Percentiles rank a stretch among this genome's conserved stretches.
Evolutionary conservation across 139 green algal genomes (phyloP).

Genomic region (Cymbomonas tetramitiformis): DNA sequence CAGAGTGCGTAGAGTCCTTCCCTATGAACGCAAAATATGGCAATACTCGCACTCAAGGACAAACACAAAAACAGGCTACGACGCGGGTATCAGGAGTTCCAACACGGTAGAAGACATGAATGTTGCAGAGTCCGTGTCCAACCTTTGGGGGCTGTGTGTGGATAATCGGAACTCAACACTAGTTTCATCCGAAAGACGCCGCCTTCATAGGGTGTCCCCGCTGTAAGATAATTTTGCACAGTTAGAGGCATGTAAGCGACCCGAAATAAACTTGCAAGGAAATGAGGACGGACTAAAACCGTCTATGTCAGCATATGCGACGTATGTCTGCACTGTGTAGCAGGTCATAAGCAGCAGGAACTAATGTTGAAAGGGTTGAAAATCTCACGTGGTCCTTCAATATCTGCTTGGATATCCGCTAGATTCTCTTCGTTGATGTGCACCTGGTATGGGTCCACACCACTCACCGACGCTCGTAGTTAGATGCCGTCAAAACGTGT

Average conservation of each 20-base stretch:
- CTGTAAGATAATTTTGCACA: too few relatives aligned
- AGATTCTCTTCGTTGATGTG: conserved; percentile 74
- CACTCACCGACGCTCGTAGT: too few relatives aligned
- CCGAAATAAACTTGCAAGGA: neutral
- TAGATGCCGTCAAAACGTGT: neutral
- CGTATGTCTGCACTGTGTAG: too few relatives aligned
- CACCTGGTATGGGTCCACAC: conserved; percentile 28
- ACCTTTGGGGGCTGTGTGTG: conserved; percentile 31
- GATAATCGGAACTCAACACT: conserved; percentile 29
- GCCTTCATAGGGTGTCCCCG: conserved; percentile 73
- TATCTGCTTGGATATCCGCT: conserved; percentile 60
- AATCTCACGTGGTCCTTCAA: conserved; percentile 56
- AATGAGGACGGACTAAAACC: too few relatives aligned
- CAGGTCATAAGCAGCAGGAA: conserved; percentile 1
- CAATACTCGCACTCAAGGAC: too few relatives aligned
- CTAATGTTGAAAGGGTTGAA: conserved; percentile 7
- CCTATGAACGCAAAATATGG: too few relatives aligned
- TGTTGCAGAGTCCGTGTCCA: too few relatives aligned
- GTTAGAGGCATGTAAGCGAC: neutral
- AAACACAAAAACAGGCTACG: too few relatives aligned
- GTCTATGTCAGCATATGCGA: too few relatives aligned
- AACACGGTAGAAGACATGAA: too few relatives aligned
- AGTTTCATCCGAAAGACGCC: conserved; percentile 69
- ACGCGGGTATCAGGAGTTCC: too few relatives aligned
- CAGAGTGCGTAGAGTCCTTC: too few relatives aligned